Percentiles rank a stretch among this genome's conserved stretches.
Conservation (phyloP, 495 filamentous ascomycete species). For the Cenococcum geophilum region DNA sequence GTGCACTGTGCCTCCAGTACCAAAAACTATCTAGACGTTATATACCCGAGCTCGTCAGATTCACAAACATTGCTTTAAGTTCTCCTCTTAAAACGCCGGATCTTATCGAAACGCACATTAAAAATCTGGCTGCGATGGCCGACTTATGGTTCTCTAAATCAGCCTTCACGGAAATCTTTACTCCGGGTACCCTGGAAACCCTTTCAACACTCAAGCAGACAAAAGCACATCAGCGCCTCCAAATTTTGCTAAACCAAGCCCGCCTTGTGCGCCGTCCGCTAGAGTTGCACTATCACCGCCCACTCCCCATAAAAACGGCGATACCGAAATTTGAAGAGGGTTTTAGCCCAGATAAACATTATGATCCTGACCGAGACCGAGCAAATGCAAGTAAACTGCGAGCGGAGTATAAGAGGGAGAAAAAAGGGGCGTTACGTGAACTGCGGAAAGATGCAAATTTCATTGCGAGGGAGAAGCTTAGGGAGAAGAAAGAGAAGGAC, state of each 20-base stretch:
- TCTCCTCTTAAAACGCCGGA: conserved; percentile 14
- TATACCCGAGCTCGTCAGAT: conserved; percentile 81
- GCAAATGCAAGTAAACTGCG: conserved; percentile 72
- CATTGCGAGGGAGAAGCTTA: conserved; percentile 78
- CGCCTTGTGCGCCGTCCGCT: conserved; percentile 64
- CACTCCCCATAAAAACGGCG: conserved; percentile 77
- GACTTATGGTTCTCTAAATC: conserved; percentile 36
- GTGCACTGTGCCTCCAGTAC: conserved; percentile 71
- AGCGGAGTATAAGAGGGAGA: conserved; percentile 87
- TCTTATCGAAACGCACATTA: conserved; percentile 24
- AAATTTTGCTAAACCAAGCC: conserved; percentile 48
- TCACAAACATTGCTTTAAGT: conserved; percentile 63
- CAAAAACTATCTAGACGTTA: conserved; percentile 75
- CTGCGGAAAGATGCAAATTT: conserved; percentile 91
- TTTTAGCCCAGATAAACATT: conserved; percentile 91
- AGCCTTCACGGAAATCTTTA: conserved; percentile 35
- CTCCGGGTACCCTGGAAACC: conserved; percentile 14
- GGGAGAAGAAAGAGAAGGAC: conserved; percentile 87
- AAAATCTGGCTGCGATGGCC: conserved; percentile 23
- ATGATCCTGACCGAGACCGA: conserved; percentile 86
- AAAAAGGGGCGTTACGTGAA: conserved; percentile 91
- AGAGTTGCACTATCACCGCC: conserved; percentile 81
- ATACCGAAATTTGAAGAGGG: conserved; percentile 95
- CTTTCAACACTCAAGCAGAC: conserved; percentile 17
- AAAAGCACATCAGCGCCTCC: conserved; percentile 35